Conservation (phyloP, 495 filamentous ascomycete species). For the Penicillium longicatenatum region DNA sequence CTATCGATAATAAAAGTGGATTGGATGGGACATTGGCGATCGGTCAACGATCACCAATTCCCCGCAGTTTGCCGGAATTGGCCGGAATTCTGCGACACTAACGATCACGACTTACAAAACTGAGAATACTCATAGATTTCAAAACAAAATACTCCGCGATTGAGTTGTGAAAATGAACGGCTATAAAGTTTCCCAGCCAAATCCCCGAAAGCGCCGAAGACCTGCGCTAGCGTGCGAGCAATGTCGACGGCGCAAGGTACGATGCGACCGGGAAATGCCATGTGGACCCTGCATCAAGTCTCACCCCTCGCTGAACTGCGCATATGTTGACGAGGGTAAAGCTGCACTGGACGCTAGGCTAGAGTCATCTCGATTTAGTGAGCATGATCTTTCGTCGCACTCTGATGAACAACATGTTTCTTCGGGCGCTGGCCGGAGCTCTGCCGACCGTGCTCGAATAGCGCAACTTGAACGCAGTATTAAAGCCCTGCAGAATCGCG, state of each 20-base stretch:
- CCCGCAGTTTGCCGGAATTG: slow-evolving; percentile 4
- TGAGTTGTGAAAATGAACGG: neutral
- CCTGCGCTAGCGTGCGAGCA: slow-evolving; percentile 46
- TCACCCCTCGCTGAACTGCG: slow-evolving; percentile 27
- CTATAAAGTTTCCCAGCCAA: neutral
- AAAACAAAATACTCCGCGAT: neutral
- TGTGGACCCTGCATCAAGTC: slow-evolving; percentile 41
- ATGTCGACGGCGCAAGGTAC: slow-evolving; percentile 47
- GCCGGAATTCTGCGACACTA: slow-evolving; percentile 8
- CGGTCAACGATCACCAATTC: neutral
- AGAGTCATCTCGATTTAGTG: neutral
- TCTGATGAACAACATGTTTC: neutral
- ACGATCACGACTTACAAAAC: neutral
- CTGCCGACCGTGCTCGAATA: slow-evolving; percentile 10
- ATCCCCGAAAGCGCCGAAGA: slow-evolving; percentile 38
- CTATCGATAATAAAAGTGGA: too few species aligned
- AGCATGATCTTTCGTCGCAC: neutral
- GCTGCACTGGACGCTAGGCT: slow-evolving; percentile 15
- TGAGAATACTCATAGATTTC: neutral
- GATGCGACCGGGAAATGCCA: slow-evolving; percentile 45
- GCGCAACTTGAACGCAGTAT: slow-evolving; percentile 20
- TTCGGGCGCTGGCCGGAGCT: neutral
- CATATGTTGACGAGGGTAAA: slow-evolving; percentile 26
- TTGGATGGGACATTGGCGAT: too few species aligned
- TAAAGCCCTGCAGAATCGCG: slow-evolving; percentile 18